Conservation (phyloP, 1,139 yeast genomes). For the Dujonia santamariae region DNA sequence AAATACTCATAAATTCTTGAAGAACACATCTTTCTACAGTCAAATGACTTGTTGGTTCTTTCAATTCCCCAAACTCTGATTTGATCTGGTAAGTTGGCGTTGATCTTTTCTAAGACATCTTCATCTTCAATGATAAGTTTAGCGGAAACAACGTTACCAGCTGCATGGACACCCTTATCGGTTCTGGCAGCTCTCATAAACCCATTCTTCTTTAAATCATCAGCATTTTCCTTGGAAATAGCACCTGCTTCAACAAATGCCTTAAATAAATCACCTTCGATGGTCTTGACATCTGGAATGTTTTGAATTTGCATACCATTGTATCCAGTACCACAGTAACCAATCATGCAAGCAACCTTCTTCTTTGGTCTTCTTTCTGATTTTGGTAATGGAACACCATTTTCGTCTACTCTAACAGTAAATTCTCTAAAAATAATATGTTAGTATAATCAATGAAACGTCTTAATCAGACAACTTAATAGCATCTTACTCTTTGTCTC, state of each 20-base stretch:
- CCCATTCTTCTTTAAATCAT: constrained; percentile 85
- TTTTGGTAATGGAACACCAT: constrained; percentile 57
- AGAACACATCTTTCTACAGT: constrained; percentile 92
- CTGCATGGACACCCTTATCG: constrained; percentile 99
- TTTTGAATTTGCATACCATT: constrained; percentile 87
- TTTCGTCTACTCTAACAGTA: constrained; percentile 49
- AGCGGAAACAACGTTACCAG: constrained; percentile 88
- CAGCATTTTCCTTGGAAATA: constrained; percentile 81
- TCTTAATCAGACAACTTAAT: background rate
- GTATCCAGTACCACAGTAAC: constrained; percentile 97
- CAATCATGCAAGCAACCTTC: constrained; percentile 90
- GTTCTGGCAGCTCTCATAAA: constrained; percentile 97
- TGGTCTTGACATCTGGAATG: constrained; percentile 86
- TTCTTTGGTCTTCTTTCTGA: constrained; percentile 74
- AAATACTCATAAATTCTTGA: constrained; percentile 92
- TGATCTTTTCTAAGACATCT: constrained; percentile 72
- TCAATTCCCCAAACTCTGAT: constrained; percentile 92
- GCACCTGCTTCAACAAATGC: constrained; percentile 92
- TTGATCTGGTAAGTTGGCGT: constrained; percentile 72
- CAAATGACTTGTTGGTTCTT: constrained; percentile 87
- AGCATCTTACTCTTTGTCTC: too few species aligned
- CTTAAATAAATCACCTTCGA: constrained; percentile 83
- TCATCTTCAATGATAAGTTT: constrained; percentile 87
- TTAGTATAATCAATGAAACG: constrained; percentile 14
- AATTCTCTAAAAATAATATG: constrained; percentile 34